Evolutionary conservation across 1,284 basidiomycete species (phyloP).

Genomic region (Rhodotorula sp.): DNA sequence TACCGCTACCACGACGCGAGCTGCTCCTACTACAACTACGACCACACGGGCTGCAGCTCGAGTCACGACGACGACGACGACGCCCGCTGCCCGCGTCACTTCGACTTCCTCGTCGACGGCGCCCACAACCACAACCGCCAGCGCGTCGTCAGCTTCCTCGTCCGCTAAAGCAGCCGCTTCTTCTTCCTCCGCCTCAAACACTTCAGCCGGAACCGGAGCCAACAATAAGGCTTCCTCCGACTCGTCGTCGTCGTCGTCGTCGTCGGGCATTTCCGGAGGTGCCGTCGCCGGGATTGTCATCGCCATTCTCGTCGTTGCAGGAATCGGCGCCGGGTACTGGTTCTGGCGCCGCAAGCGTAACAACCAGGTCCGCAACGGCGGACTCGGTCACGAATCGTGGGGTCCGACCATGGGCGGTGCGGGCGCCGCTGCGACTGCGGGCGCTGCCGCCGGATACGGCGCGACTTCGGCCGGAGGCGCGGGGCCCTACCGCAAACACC

Average conservation of each 20-base stretch:
- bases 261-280: slow-evolving; percentile 19
- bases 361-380: slow-evolving; percentile 10
- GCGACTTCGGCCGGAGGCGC: not conserved
- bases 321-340: slow-evolving; percentile 22
- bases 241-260: not conserved
- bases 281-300: slow-evolving; percentile 34
- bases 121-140: not conserved
- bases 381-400: slow-evolving; percentile 8
- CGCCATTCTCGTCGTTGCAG: slow-evolving; percentile 27
- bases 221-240: not conserved
- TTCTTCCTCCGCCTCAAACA: not conserved
- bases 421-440: slow-evolving; percentile 8
- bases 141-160: not conserved
- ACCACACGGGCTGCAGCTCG: not conserved
- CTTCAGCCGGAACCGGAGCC: not conserved
- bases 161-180: not conserved
- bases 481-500: slow-evolving; percentile 13
- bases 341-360: slow-evolving; percentile 17
- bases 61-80: not conserved
- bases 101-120: not conserved
- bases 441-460: not conserved
- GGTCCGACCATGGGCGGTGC: slow-evolving; percentile 2
- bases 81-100: not conserved
- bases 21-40: not conserved
- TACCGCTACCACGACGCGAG: not conserved